Evolutionary conservation across 2,329 filamentous ascomycete genomes (phyloP).

Genomic region (Talaromyces marneffei): DNA sequence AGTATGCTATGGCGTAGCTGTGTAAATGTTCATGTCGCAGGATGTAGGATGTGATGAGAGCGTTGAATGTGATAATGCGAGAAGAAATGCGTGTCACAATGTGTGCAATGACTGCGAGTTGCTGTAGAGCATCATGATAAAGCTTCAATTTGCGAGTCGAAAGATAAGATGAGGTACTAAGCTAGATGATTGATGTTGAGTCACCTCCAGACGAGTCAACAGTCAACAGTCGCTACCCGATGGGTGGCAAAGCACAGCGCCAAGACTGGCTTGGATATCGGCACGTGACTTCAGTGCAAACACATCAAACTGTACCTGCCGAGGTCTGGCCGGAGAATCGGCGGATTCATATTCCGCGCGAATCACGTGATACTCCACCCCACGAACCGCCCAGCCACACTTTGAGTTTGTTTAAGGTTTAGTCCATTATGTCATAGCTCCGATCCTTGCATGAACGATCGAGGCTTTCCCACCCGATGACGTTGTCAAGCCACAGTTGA

Average conservation of each 20-base stretch:
- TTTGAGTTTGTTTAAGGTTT: background rate
- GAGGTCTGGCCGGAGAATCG: background rate
- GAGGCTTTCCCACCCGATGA: background rate
- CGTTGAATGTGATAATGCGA: background rate
- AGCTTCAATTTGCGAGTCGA: background rate
- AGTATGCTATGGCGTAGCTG: background rate
- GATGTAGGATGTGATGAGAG: background rate
- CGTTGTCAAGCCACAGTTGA: background rate
- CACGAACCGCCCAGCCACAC: conserved; percentile 1
- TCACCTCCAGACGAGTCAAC: background rate
- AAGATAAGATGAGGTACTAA: background rate
- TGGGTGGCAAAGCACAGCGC: background rate
- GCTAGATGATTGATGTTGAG: background rate
- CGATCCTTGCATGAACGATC: background rate
- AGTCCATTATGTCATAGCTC: background rate
- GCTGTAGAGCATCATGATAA: background rate
- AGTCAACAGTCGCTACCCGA: background rate
- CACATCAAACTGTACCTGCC: background rate
- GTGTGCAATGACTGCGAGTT: too few relatives aligned
- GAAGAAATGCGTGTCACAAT: background rate
- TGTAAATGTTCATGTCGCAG: background rate
- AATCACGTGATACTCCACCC: background rate
- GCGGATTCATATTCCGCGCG: background rate
- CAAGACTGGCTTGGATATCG: background rate
- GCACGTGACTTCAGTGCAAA: background rate